Evolutionary conservation across 306 rosid genomes (phyloP).

Genomic region (Trichosanthes cucumerina): DNA sequence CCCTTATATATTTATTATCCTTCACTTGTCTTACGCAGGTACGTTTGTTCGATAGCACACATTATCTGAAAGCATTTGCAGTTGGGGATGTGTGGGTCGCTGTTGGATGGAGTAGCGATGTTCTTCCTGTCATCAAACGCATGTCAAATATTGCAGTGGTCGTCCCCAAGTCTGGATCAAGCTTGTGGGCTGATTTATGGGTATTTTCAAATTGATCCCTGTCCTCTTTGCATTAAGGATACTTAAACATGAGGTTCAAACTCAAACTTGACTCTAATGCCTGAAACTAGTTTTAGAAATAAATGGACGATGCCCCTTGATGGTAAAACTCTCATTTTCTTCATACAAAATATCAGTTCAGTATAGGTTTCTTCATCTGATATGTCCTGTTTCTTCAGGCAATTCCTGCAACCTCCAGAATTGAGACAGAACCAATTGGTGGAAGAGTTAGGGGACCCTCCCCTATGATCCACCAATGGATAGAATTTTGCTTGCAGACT

Average conservation of each 20-base stretch:
- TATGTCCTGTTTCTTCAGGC: constrained; percentile 33
- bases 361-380: not conserved
- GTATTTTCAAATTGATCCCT: constrained; percentile 21
- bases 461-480: constrained; percentile 81
- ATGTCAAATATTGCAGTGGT: constrained; percentile 69
- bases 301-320: not conserved
- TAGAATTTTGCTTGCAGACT: constrained; percentile 87
- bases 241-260: not conserved
- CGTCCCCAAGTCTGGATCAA: constrained; percentile 84
- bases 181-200: constrained; percentile 94
- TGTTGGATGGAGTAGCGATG: constrained; percentile 94
- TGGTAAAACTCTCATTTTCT: not conserved
- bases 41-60: constrained; percentile 58
- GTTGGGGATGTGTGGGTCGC: constrained; percentile 92
- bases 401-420: constrained; percentile 58
- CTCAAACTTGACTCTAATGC: not conserved
- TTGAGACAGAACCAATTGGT: constrained; percentile 52
- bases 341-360: not conserved
- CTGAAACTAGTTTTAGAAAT: not conserved
- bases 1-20: not conserved
- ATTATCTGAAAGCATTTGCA: constrained; percentile 84
- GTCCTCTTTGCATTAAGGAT: not conserved
- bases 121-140: constrained; percentile 79
- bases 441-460: constrained; percentile 85
- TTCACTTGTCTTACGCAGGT: constrained; percentile 38